Conservation (phyloP, 352 stramenopile genomes). For the Peronospora farinosa region DNA sequence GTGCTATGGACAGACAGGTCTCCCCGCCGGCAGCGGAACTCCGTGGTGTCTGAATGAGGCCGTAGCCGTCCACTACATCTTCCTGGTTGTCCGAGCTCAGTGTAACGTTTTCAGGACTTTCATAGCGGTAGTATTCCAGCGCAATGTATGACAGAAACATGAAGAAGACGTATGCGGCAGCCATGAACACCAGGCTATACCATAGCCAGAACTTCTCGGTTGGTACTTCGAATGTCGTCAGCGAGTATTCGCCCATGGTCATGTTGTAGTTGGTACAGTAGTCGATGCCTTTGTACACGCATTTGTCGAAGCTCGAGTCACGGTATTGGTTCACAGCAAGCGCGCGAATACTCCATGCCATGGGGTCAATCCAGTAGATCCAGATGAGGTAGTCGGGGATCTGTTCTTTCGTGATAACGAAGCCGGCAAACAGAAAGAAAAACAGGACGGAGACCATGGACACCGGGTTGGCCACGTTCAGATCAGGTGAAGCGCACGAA, state of each 20-base stretch:
- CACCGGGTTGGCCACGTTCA: slow-evolving; percentile 14
- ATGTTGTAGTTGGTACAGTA: slow-evolving; percentile 24
- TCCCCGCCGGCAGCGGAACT: background rate
- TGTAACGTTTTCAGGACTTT: slow-evolving; percentile 12
- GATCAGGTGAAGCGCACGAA: slow-evolving; percentile 8
- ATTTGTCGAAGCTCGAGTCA: slow-evolving; percentile 18
- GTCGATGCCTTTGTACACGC: slow-evolving; percentile 22
- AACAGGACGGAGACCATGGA: background rate
- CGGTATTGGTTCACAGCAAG: slow-evolving; percentile 27
- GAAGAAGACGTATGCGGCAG: slow-evolving; percentile 10
- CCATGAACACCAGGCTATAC: slow-evolving; percentile 13
- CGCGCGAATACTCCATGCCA: slow-evolving; percentile 15
- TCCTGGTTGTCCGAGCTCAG: background rate
- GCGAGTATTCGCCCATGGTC: slow-evolving; percentile 17
- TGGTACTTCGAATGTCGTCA: slow-evolving; percentile 17
- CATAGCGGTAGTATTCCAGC: slow-evolving; percentile 16
- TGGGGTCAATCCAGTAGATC: slow-evolving; percentile 20
- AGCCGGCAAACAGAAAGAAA: background rate
- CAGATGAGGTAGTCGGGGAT: slow-evolving; percentile 24
- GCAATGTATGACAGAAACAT: slow-evolving; percentile 11
- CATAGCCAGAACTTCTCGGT: slow-evolving; percentile 17
- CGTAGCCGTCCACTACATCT: background rate
- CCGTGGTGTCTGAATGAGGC: slow-evolving; percentile 3
- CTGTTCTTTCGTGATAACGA: slow-evolving; percentile 19
- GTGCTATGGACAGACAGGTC: background rate